These are phyloP conservation scores for Cryoendolithus antarcticus DNA, from an alignment of 2,329 filamentous ascomycete genomes.

Conservation along the genomic window DNA sequence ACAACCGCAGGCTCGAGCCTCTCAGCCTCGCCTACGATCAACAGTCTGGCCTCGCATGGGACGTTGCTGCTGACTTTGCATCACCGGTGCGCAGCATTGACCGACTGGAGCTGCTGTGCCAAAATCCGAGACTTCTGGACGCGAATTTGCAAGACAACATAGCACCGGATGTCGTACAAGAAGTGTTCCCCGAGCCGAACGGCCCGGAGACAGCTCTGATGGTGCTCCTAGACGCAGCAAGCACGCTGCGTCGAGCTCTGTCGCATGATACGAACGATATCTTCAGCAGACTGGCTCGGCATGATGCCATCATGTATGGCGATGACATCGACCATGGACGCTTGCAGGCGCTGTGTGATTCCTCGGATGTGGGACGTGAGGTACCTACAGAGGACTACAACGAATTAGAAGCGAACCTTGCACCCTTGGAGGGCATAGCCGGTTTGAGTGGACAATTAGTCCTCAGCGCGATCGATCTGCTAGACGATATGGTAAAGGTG, in stretches of 20 bases:
- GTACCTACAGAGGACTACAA: slow-evolving; percentile 72
- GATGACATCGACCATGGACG: slow-evolving; percentile 40
- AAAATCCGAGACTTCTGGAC: slow-evolving; percentile 41
- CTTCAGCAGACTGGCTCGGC: slow-evolving; percentile 32
- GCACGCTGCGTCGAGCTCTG: slow-evolving; percentile 11
- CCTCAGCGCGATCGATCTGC: slow-evolving; percentile 31
- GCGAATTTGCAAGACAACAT: slow-evolving; percentile 3
- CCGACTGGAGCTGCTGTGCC: slow-evolving; percentile 55
- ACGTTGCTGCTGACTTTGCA: slow-evolving; percentile 70
- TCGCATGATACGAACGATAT: slow-evolving; percentile 11
- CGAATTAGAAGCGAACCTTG: slow-evolving; percentile 56
- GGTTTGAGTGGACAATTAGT: slow-evolving; percentile 20
- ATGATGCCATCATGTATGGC: neutral
- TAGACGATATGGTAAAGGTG: slow-evolving; percentile 38
- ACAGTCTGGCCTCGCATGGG: slow-evolving; percentile 62
- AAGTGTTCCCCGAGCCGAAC: slow-evolving; percentile 6
- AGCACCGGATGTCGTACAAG: slow-evolving; percentile 2
- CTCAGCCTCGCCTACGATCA: slow-evolving; percentile 65
- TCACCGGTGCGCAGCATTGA: slow-evolving; percentile 64
- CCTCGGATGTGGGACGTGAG: slow-evolving; percentile 63
- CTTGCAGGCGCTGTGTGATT: slow-evolving; percentile 66
- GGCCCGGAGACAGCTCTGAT: slow-evolving; percentile 6
- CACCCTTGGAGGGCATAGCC: slow-evolving; percentile 48
- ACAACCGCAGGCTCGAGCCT: slow-evolving; percentile 73
- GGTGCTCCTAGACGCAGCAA: slow-evolving; percentile 12